Evolutionary conservation across 176 grass and related monocot genomes (phyloP).

Genomic region (Paspalum vaginatum): DNA sequence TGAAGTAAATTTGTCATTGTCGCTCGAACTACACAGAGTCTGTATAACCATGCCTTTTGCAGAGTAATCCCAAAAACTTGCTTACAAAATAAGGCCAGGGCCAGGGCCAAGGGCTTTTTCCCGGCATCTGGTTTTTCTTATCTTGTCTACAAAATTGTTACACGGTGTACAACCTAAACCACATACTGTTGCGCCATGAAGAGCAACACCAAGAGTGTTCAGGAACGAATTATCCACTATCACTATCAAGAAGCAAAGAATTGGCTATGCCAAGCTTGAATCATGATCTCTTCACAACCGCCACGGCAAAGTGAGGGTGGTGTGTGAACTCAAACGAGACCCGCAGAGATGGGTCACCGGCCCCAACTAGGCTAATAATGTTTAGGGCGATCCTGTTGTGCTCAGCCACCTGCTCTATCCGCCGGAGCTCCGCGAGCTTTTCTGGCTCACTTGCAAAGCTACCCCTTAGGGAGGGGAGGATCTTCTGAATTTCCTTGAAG

Average conservation of each 20-base stretch:
- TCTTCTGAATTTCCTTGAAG: conserved; percentile 84
- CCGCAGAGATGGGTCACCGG: conserved; percentile 58
- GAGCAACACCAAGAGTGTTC: not conserved
- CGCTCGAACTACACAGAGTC: conserved; percentile 13
- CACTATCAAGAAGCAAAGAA: not conserved
- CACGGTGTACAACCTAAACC: conserved; percentile 35
- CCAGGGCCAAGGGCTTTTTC: not conserved
- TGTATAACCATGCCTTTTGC: conserved; percentile 13
- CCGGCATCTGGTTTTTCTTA: not conserved
- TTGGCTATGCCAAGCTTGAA: not conserved
- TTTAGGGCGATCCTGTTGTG: conserved; percentile 87
- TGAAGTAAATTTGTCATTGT: conserved; percentile 2
- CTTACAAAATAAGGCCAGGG: conserved; percentile 28
- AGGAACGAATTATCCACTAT: not conserved
- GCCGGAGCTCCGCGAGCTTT: conserved; percentile 73
- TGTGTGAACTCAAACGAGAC: conserved; percentile 88
- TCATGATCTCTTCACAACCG: conserved; percentile 89
- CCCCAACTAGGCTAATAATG: conserved; percentile 80
- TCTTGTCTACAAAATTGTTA: conserved; percentile 55
- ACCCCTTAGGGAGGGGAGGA: conserved; percentile 64
- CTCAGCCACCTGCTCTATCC: conserved; percentile 91
- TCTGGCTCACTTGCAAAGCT: conserved; percentile 71
- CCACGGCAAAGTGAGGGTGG: conserved; percentile 88
- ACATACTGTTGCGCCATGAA: conserved; percentile 7
- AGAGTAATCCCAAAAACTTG: conserved; percentile 24